Base-by-base conservation (phyloP, 2,329 filamentous ascomycete genomes). In the Sphaerulina musiva region DNA sequence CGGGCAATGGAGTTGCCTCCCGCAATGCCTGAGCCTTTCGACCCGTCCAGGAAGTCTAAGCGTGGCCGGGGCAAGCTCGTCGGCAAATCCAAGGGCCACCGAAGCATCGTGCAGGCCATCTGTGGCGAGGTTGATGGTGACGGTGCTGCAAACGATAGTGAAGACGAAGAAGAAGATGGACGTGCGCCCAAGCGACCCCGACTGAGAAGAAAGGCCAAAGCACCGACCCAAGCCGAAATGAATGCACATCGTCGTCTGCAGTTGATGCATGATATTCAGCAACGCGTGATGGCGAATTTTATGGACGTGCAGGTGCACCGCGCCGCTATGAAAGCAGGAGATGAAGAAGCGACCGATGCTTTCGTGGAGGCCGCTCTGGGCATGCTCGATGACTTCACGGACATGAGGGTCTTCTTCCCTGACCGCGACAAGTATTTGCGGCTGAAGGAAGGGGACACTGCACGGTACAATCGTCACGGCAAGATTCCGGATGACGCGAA, bases 341-440 rank as follows among this genome's bases (percentile, higher is more conserved):
- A 80, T 29, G 66, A 73, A 23, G 72, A 75, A 40, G 76, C 77
- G 2, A 73, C 74, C 6, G 73, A 77, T 39, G 76, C 80, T 47
- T 84, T 81, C 75, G 72, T 84, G 11, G 78, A 82, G 46, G 79
- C 80, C 56, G 80, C 81, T 0, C 74, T 78, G 56, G 75, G 76
- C 54, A 72, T 85, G 54, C 71, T 83, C 41, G 76, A 80, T 50
- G 81, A 83, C 54, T 86, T 85, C 62, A 74, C 78, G 6, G 76
- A 76, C 8, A 82, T 82, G 57, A 76, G 79, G 47, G 71, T 77
- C 2, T 83, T 85, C 66, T 85, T 81, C 64, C 78, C 80, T 0
- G 60, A 67, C 48, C 59, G 76, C 62, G 72, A 79, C 59, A 73
- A 77, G 62, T 69, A 75, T 63, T 70, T 75, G 32, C 59, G 71